Evolutionary conservation across 768 basidiomycete species (phyloP), one percentile per base, ranked within the genome.

Genomic region (Sarcodon sp.): DNA sequence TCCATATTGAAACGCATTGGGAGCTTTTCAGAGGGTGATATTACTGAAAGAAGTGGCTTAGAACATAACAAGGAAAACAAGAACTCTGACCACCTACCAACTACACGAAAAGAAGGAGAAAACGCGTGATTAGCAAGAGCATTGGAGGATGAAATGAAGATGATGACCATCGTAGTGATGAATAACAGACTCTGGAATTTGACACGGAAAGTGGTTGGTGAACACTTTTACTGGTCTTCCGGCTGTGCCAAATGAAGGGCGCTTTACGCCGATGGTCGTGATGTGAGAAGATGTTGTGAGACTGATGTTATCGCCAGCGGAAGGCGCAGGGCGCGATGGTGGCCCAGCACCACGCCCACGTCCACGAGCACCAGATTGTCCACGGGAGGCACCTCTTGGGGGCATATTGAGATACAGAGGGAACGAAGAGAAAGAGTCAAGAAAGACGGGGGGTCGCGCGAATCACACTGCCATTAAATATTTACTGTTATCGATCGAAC

Each of bases 131-230:
- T 27, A 27, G 7, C 34, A 44, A 34, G n/a, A 31, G 21, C 2
- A 8, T 9, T 21, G 35, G 21, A 27, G 21, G 21, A 27, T 27
- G 4, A 27, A 27, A 27, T 27, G 21, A 27, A 58, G 80, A 52
- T 41, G 16, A 41, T 41, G 57, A 83, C 87, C 79, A 59, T 90
- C 86, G 55, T 89, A 88, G 55, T 89, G 87, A 51, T 81, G 71
- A 37, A 87, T 87, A 32, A 75, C 71, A 6, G 60, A 63, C 18
- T 80, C 72, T 0, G 86, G 79, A 12, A 83, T 76, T 0, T 71
- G 67, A 3, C 76, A 75, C 37, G 58, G 59, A 54, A 86, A 89
- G 46, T 81, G 81, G 60, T 89, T 90, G 33, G 75, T 69, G 6
- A 49, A 53, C 6, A 77, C 67, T 11, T 52, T 54, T 31, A 72